phyloP scores from a whole-genome alignment of 2,329 filamentous ascomycete genomes.

The Xylariaceae sp. region DNA sequence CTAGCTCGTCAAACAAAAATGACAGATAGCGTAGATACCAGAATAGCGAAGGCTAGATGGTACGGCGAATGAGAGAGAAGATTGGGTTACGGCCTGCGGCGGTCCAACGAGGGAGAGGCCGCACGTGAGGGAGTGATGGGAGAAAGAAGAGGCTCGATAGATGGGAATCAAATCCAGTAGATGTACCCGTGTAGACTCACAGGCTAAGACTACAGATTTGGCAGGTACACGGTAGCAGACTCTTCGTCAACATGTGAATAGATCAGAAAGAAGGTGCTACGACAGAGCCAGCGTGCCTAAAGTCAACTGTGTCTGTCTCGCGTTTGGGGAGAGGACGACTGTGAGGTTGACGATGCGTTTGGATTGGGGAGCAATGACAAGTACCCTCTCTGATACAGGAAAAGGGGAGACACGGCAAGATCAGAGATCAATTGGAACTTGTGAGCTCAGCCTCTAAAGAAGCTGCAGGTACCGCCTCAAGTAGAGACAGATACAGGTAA shows the following conservation, averaged over 20 bases:
- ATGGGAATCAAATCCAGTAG: constrained; percentile 8
- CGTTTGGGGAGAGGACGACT: too few relatives aligned
- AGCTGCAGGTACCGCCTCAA: too few relatives aligned
- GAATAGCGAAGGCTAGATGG: constrained; percentile 29
- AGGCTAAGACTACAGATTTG: constrained; percentile 6
- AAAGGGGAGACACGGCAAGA: too few relatives aligned
- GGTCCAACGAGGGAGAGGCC: constrained; percentile 11
- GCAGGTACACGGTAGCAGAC: constrained; percentile 11
- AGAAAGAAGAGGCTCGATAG: constrained; percentile 4
- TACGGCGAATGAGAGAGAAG: constrained; percentile 18
- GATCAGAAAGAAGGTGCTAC: constrained; percentile 11
- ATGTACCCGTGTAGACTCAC: constrained; percentile 3
- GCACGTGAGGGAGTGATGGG: constrained; percentile 1
- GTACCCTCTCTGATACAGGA: too few relatives aligned
- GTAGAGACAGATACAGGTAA: too few relatives aligned
- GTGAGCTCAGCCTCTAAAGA: too few relatives aligned
- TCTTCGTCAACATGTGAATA: constrained; percentile 4
- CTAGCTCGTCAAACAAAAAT: constrained; percentile 25
- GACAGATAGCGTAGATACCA: constrained; percentile 28
- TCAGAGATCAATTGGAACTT: too few relatives aligned
- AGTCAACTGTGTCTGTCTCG: constrained; percentile 3
- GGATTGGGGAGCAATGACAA: too few relatives aligned
- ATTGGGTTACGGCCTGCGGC: constrained; percentile 6
- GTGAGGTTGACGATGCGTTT: too few relatives aligned
- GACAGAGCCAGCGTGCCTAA: not conserved